Evolutionary conservation across 305 asterid species (phyloP).

Genomic region (Plantago lanceolata): DNA sequence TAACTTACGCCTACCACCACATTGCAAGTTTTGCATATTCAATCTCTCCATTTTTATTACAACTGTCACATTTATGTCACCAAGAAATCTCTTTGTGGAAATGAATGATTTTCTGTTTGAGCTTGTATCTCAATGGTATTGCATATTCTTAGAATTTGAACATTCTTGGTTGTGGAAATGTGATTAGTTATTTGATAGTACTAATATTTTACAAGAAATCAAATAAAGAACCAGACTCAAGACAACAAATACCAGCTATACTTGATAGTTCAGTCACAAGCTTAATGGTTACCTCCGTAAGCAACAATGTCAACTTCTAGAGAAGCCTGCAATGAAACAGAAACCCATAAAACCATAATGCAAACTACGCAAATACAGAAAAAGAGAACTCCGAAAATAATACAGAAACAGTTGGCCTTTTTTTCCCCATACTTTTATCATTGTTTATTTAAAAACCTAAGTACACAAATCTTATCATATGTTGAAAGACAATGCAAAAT

Average conservation of each 20-base stretch:
- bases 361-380: conserved; percentile 16
- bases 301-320: conserved; percentile 84
- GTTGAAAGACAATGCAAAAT: neutral
- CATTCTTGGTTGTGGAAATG: neutral
- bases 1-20: too few relatives aligned
- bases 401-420: neutral
- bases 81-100: conserved; percentile 64
- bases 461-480: neutral
- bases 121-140: conserved; percentile 43
- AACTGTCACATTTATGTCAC: conserved; percentile 66
- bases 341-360: conserved; percentile 22
- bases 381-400: neutral
- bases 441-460: neutral
- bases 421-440: neutral
- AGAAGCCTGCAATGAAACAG: conserved; percentile 52
- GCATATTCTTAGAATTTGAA: conserved; percentile 44
- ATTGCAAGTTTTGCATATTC: conserved; percentile 39
- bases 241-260: conserved; percentile 14
- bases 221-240: neutral
- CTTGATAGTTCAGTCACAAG: conserved; percentile 8
- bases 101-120: conserved; percentile 55
- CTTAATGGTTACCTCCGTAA: conserved; percentile 67
- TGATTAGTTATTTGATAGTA: too few relatives aligned
- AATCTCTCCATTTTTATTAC: conserved; percentile 53
- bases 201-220: conserved; percentile 7